Evolutionary conservation across 768 basidiomycete species (phyloP).

Genomic region (Kwoniella sp.): DNA sequence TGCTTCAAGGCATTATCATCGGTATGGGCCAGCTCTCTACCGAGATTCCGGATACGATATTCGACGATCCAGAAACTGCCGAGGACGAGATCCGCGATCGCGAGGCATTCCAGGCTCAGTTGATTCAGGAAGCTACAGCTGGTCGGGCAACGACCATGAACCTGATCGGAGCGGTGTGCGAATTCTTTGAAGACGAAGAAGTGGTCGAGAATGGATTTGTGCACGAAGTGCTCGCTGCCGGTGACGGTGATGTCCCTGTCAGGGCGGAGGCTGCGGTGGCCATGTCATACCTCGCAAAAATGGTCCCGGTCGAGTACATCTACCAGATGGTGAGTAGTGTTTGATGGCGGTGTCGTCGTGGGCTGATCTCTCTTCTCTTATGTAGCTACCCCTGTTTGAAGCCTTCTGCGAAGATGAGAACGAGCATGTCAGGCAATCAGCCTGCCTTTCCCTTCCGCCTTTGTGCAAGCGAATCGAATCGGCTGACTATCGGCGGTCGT

Average conservation of each 20-base stretch:
- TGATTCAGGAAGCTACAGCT: constrained; percentile 68
- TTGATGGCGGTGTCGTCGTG: background rate
- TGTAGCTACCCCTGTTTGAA: constrained; percentile 78
- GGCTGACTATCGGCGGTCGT: constrained; percentile 57
- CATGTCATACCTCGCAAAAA: constrained; percentile 79
- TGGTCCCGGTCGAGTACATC: constrained; percentile 72
- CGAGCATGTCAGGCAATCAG: constrained; percentile 83
- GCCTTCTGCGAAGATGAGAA: constrained; percentile 62
- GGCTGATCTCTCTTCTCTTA: background rate
- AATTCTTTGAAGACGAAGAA: constrained; percentile 48
- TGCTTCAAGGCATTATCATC: constrained; percentile 79
- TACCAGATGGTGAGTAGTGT: constrained; percentile 56
- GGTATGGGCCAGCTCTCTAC: constrained; percentile 75
- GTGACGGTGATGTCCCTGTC: constrained; percentile 57
- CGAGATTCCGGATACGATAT: constrained; percentile 40
- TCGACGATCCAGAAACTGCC: constrained; percentile 9
- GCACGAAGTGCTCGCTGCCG: constrained; percentile 57
- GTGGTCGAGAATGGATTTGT: constrained; percentile 39
- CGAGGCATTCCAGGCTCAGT: constrained; percentile 39
- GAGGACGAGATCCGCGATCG: constrained; percentile 43
- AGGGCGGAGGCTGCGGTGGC: constrained; percentile 70
- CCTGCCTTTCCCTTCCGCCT: constrained; percentile 77
- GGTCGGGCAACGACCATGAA: constrained; percentile 90
- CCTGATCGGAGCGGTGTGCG: constrained; percentile 79
- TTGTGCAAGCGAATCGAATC: constrained; percentile 64